Evolutionary conservation across 768 basidiomycete genomes (phyloP).

Genomic region (Neoboletus brunneissimus): DNA sequence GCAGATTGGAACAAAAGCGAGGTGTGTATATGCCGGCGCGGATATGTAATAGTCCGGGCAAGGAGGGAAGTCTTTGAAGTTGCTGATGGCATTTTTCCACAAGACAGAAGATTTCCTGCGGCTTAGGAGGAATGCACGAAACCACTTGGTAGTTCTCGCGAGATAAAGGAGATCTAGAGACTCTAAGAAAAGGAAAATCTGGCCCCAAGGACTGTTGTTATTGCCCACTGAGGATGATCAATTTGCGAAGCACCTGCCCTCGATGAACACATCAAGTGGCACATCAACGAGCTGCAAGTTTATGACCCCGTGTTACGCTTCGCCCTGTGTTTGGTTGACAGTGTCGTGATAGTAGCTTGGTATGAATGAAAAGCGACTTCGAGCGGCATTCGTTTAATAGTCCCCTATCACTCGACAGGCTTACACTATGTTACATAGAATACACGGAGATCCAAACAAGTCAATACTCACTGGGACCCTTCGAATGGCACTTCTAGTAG

Average conservation of each 20-base stretch:
- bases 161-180: conserved; percentile 35
- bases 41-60: conserved; percentile 28
- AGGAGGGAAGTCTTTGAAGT: conserved; percentile 24
- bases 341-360: conserved; percentile 3
- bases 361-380: neutral
- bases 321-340: neutral
- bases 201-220: neutral
- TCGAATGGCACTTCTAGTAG: neutral
- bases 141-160: conserved; percentile 29
- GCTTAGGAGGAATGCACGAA: conserved; percentile 28
- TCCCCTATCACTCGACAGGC: neutral
- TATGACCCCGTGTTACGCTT: neutral
- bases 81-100: conserved; percentile 29
- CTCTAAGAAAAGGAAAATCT: conserved; percentile 28
- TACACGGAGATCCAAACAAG: neutral
- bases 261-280: conserved; percentile 14
- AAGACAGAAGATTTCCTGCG: conserved; percentile 12
- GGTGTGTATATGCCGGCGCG: conserved; percentile 28
- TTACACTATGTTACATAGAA: too few relatives aligned
- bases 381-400: neutral
- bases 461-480: neutral
- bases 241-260: conserved; percentile 5
- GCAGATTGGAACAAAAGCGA: conserved; percentile 31
- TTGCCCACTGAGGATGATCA: neutral
- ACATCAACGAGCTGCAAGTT: conserved; percentile 2